phyloP scores from a whole-genome alignment of 495 filamentous ascomycete species.

The Bryoglossum gracile region DNA sequence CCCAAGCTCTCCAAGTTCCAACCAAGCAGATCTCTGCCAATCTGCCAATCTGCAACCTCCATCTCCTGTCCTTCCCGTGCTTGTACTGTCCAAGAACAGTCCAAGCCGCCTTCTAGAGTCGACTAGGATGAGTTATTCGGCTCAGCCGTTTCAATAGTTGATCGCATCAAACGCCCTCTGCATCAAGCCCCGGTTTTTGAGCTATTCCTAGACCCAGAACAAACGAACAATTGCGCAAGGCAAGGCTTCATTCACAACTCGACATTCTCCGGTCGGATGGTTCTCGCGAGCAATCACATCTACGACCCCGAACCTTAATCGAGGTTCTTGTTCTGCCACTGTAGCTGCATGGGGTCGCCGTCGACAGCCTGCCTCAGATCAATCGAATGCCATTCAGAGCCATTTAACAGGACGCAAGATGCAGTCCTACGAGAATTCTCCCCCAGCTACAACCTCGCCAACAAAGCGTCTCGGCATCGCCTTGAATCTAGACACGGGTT shows the following conservation, averaged over 20 bases:
- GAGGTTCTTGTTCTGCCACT: slow-evolving; percentile 4
- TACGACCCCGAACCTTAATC: not conserved
- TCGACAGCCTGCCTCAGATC: slow-evolving; percentile 8
- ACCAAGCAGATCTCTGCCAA: not conserved
- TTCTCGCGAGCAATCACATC: slow-evolving; percentile 1
- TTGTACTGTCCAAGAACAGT: not conserved
- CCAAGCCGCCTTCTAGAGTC: not conserved
- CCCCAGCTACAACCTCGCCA: slow-evolving; percentile 15
- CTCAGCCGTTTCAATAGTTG: slow-evolving; percentile 14
- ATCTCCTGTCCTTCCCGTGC: not conserved
- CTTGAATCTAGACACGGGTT: slow-evolving; percentile 23
- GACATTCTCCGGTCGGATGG: slow-evolving; percentile 8
- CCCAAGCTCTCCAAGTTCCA: no score
- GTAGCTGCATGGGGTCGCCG: slow-evolving; percentile 11
- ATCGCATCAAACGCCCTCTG: slow-evolving; percentile 13
- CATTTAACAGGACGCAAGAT: slow-evolving; percentile 15
- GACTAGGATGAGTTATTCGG: not conserved
- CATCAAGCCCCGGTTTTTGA: not conserved
- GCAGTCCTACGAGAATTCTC: slow-evolving; percentile 20
- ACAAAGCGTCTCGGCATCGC: slow-evolving; percentile 21
- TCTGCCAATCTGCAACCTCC: not conserved
- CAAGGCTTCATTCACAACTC: not conserved
- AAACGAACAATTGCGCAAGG: slow-evolving; percentile 1
- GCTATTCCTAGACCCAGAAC: not conserved
- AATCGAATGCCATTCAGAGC: slow-evolving; percentile 12